Evolutionary conservation across 352 stramenopile genomes (phyloP), one percentile per base, ranked within the genome.

Genomic region (Elongisporangium anandrum): DNA sequence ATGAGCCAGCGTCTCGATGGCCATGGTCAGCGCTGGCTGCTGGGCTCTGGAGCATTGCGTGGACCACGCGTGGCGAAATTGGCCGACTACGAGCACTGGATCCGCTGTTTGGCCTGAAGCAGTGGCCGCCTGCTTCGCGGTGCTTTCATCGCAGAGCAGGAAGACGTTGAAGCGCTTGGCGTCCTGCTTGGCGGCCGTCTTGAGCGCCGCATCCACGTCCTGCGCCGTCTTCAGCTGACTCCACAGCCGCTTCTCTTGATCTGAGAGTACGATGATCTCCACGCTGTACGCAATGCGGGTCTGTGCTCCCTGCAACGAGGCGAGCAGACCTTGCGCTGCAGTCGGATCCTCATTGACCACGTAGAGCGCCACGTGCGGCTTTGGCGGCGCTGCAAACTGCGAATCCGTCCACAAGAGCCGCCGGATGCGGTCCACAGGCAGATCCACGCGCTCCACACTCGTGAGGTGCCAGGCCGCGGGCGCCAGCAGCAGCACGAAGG

Each of bases 61-160:
- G 7, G 77, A 75, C 79, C 78, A 94, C n/a, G 77, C 85, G 57
- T 92, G 81, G 10, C 73, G 80, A 59, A 90, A 60, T 38, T 81
- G 84, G 23, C 85, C 85, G 13, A 91, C 69, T 2, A 64, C 71
- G 17, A 93, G 62, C 1, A 62, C 20, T 3, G 71, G 51, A 4
- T 59, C 49, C 13, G 38, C 58, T 17, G 29, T 19, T 5, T 17
- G 34, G 34, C 34, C 34, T 17, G 34, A 0, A 17, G 24, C 22
- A 50, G 20, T 1, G 19, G 54, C 16, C 26, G 12, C 34, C 34
- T 45, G 34, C 34, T 45, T 45, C 2, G 45, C 57, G 4, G 19
- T 50, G 2, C 69, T 34, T 38, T 74, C 57, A 26, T 75, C 65
- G 59, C 77, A 85, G 0, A 88, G 50, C 48, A 88, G 54, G 47